phyloP scores from a whole-genome alignment of 208 protist species.

The Lotmaria passim region DNA sequence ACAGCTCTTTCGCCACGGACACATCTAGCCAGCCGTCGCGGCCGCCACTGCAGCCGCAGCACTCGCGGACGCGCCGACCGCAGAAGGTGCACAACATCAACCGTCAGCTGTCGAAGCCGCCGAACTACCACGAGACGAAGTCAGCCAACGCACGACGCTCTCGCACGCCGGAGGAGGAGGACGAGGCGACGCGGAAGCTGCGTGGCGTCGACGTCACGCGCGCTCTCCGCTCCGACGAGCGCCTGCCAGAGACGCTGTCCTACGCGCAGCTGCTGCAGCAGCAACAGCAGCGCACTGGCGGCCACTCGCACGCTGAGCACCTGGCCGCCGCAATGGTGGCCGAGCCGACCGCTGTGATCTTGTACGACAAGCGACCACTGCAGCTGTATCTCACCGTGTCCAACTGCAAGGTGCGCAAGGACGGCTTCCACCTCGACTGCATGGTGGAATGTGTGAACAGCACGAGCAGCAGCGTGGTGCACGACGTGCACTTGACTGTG shows the following conservation, averaged over 20 bases:
- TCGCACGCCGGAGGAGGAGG: conserved; percentile 61
- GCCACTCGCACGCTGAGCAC: conserved; percentile 1
- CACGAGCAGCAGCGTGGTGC: conserved; percentile 32
- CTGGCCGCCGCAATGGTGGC: conserved; percentile 16
- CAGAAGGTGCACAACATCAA: conserved; percentile 61
- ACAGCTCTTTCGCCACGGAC: background rate
- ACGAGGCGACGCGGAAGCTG: conserved; percentile 79
- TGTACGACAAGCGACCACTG: conserved; percentile 49
- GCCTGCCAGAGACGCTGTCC: conserved; percentile 65
- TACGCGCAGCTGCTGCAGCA: conserved; percentile 51
- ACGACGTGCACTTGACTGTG: conserved; percentile 23
- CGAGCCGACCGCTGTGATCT: conserved; percentile 32
- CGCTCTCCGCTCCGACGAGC: conserved; percentile 59
- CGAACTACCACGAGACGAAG: conserved; percentile 43
- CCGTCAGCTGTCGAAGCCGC: conserved; percentile 63
- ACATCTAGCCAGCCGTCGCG: conserved; percentile 1
- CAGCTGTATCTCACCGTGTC: conserved; percentile 35
- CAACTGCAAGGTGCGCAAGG: conserved; percentile 55
- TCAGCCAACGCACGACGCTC: conserved; percentile 16
- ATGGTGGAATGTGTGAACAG: conserved; percentile 51
- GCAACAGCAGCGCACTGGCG: conserved; percentile 2
- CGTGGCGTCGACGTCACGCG: conserved; percentile 82
- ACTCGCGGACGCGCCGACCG: conserved; percentile 1
- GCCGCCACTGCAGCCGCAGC: background rate
- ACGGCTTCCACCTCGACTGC: conserved; percentile 46